Evolutionary conservation across 441 rosid species (phyloP), one percentile per base, ranked within the genome.

Genomic region (Syzygium syzygioides): DNA sequence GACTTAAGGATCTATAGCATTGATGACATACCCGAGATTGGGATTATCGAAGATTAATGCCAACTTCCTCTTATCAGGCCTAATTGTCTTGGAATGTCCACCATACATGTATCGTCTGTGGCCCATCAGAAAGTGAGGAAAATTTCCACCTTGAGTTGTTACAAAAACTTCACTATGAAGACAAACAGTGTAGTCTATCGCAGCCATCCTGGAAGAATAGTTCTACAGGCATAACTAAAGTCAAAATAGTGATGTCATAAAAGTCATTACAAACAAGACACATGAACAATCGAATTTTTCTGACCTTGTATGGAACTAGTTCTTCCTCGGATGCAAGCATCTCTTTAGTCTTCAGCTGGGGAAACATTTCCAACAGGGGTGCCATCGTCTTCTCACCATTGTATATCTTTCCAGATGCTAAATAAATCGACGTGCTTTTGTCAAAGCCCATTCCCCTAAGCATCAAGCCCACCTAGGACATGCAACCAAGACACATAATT

Each of bases 111-210:
- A 97, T 92, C 99, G 94, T 89, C 99, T 91, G 90, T 97, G 99
- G 90, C 99, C 99, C 97, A 97, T 95, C 91, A 98, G 95, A 92
- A 98, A 96, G 94, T 98, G 99, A 90, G 99, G 99, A 89, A 98
- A 98, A 90, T 98, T 98, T 87, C 99, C 99, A 88, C 99, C 99
- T 93, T 98, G 99, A 86, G 99, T 98, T n/a, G 99, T 98, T 91
- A 98, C 99, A 94, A 98, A 98, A 60, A 96, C 99, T 92, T 98
- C 99, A 91, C 99, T 98, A 92, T 98, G 99, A 91, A 98, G 99
- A 92, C 99, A 98, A 86, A 97, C 98, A 25, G 99, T 97, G 92
- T 98, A 98, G 92, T 98, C 99, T 94, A 98, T 96, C 1, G 99
- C 99, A 88, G 99, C 99, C 99, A 97, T 98, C 94, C 99, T 96